Evolutionary conservation across 2,329 filamentous ascomycete species (phyloP).

Genomic region (Scleromitrula shiraiana): DNA sequence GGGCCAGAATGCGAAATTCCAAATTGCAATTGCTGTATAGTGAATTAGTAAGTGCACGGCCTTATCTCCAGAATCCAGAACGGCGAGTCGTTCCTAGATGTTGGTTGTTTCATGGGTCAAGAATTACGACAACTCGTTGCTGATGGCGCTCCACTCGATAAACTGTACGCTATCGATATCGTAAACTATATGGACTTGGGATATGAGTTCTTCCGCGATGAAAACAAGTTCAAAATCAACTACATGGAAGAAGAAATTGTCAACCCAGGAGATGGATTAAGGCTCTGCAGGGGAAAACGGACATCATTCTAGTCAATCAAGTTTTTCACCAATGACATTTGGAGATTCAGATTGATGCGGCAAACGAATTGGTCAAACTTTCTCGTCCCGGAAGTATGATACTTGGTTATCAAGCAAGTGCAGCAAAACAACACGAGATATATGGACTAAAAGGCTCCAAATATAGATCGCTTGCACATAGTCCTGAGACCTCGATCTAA

Average conservation of each 20-base stretch:
- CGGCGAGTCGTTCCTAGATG: slow-evolving; percentile 12
- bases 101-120: slow-evolving; percentile 33
- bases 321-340: slow-evolving; percentile 4
- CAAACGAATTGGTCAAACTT: background rate
- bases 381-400: slow-evolving; percentile 3
- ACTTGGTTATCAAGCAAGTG: background rate
- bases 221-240: slow-evolving; percentile 23
- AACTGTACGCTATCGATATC: slow-evolving; percentile 29
- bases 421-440: background rate
- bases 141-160: slow-evolving; percentile 29
- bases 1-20: no score
- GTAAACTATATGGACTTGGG: slow-evolving; percentile 29
- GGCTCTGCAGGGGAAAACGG: background rate
- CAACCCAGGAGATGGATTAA: background rate
- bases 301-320: background rate
- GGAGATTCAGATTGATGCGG: background rate
- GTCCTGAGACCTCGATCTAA: background rate
- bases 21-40: no score
- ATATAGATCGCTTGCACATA: background rate
- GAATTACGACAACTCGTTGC: slow-evolving; percentile 31
- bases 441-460: background rate
- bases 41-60: no score
- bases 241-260: slow-evolving; percentile 30
- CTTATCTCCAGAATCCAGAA: slow-evolving; percentile 14
- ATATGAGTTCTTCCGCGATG: slow-evolving; percentile 33